Conservation (phyloP, 2,329 filamentous ascomycete species). For the Aspergillus viridinutans region DNA sequence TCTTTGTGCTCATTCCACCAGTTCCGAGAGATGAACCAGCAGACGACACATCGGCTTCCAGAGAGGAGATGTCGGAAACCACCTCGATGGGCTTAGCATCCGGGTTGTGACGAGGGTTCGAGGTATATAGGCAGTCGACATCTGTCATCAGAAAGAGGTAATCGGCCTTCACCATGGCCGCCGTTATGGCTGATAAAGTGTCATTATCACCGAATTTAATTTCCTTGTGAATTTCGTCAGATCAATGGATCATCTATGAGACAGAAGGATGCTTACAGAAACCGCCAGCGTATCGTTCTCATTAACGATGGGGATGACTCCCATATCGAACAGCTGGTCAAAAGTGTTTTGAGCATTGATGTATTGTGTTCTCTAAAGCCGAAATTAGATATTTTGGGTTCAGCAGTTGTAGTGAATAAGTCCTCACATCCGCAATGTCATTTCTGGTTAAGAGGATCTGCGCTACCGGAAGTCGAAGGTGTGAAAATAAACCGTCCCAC, state of each 20-base stretch:
- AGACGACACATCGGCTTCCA: constrained; percentile 86
- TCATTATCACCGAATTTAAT: constrained; percentile 99
- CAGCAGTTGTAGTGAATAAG: background rate
- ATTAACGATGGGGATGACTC: constrained; percentile 96
- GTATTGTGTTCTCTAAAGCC: constrained; percentile 73
- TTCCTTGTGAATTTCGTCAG: constrained; percentile 48
- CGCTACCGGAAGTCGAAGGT: constrained; percentile 84
- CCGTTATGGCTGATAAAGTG: constrained; percentile 91
- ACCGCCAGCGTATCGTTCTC: constrained; percentile 97
- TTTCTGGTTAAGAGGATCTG: constrained; percentile 93
- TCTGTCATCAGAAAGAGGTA: constrained; percentile 98
- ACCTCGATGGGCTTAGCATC: constrained; percentile 88
- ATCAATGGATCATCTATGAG: background rate
- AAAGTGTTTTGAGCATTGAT: constrained; percentile 96
- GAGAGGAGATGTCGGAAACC: constrained; percentile 77
- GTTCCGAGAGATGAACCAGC: constrained; percentile 87
- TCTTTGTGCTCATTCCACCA: constrained; percentile 97
- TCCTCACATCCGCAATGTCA: constrained; percentile 83
- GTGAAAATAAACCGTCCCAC: constrained; percentile 88
- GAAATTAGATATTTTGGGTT: constrained; percentile 10
- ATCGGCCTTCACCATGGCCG: constrained; percentile 95
- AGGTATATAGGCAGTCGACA: constrained; percentile 95
- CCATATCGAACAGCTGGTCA: constrained; percentile 83
- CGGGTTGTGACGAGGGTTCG: constrained; percentile 80
- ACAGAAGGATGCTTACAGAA: constrained; percentile 48